phyloP scores from a whole-genome alignment of 2,329 filamentous ascomycete species.

The Xylariales sp. region DNA sequence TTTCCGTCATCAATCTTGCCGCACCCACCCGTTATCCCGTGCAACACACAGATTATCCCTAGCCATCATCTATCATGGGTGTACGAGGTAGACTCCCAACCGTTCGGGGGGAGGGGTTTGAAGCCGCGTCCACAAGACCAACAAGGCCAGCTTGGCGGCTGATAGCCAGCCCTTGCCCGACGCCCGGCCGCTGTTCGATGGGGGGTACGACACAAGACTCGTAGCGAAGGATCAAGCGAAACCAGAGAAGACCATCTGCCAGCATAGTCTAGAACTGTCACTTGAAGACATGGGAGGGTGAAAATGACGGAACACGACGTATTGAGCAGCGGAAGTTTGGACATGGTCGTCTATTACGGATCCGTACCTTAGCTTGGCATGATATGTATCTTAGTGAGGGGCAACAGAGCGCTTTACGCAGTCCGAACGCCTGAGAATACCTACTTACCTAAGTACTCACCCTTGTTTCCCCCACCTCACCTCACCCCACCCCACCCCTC shows the following conservation, averaged over 20 bases:
- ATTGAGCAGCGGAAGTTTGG: not conserved
- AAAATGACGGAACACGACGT: too few relatives aligned
- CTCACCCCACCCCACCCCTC: too few relatives aligned
- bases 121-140: not conserved
- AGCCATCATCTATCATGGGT: too few relatives aligned
- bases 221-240: not conserved
- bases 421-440: too few relatives aligned
- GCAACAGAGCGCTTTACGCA: not conserved
- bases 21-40: too few relatives aligned
- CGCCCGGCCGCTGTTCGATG: not conserved
- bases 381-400: not conserved
- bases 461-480: too few relatives aligned
- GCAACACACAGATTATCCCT: too few relatives aligned
- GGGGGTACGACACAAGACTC: not conserved
- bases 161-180: too few relatives aligned
- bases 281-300: too few relatives aligned
- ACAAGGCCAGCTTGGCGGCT: not conserved
- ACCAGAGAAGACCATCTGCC: not conserved
- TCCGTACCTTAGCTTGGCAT: too few relatives aligned
- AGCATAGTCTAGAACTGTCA: not conserved
- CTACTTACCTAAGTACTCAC: too few relatives aligned
- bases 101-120: not conserved
- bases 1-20: too few relatives aligned
- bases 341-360: not conserved
- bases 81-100: not conserved